Base-by-base conservation (phyloP, 306 rosid species). In the Dryas drummondii region DNA sequence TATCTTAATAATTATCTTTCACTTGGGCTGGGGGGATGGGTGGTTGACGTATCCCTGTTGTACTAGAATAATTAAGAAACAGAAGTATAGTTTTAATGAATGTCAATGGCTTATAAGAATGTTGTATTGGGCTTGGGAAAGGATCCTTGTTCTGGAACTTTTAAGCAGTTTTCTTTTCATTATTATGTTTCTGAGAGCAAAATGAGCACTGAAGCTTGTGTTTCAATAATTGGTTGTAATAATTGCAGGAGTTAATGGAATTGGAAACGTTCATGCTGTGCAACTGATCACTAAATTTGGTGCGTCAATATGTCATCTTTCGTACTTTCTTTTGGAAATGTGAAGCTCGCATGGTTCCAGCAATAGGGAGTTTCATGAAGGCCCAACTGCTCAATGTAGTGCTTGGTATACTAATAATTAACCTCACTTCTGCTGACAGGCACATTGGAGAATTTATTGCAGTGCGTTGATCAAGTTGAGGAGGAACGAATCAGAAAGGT, bases 401-500 rank as follows among this genome's bases (percentile, higher is more conserved):
- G 22, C 22, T 22, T 22, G 22, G 22, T 22, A 22, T 22, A 22
- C 22, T 22, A 22, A 22, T 22, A 22, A 22, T 22, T 22, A 52
- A 67, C 65, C 73, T 76, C 58, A 59, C 52, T 68, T 79, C 41
- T 72, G 60, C 81, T 66, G 51, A 51, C 86, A 89, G 97, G 93
- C 78, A 79, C 97, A 17, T 77, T 94, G 83, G 98, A 94, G 80
- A 91, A 81, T 83, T 76, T 94, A 85, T 82, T 94, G 87, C 87
- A 80, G 73, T 84, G 87, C 76, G 91, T 90, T 12, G 96, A 94
- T 82, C 93, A 94, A 83, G 76, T 91, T 17, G 82, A 81, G 77
- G 92, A 90, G 84, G 97, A 76, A n/a, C 97, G 97, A 76, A 84
- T 94, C 68, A 90, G 75, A 88, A 84, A 85, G 96, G 98, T 91